A percentile compares a stretch with the other conserved stretches of the same genome.
These are phyloP conservation scores for Mycena olivaceomarginata DNA, from an alignment of 768 basidiomycete genomes.

Conservation along the genomic window DNA sequence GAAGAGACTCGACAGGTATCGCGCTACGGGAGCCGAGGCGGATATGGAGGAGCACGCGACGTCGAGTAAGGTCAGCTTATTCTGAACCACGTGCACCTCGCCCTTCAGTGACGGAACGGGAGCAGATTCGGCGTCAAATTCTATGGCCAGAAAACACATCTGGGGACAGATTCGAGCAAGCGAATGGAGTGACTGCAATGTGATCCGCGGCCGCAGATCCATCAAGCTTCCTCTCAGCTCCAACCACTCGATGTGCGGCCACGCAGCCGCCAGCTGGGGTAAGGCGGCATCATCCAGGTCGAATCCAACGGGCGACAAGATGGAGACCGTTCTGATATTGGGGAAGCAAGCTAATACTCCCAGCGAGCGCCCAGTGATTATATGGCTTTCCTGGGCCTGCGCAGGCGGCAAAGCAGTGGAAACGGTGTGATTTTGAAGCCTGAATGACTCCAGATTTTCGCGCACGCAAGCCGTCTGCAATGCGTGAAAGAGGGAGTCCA, in stretches of 20 bases:
- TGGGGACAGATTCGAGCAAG: not conserved
- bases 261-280: not conserved
- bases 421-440: too few species aligned
- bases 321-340: not conserved
- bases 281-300: not conserved
- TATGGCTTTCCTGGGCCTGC: not conserved
- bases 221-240: not conserved
- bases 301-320: not conserved
- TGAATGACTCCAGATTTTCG: not conserved
- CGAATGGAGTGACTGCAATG: not conserved
- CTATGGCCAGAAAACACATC: not conserved
- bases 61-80: not conserved
- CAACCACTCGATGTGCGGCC: not conserved
- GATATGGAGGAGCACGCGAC: not conserved
- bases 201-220: not conserved
- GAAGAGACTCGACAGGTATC: not conserved
- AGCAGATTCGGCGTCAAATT: not conserved
- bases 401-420: too few species aligned
- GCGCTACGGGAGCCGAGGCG: not conserved
- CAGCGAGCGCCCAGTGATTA: not conserved
- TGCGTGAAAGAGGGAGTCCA: not conserved
- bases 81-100: not conserved
- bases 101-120: not conserved
- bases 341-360: not conserved
- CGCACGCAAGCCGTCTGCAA: not conserved